Conservation (phyloP, 257 asterid species). For the Nicotiana undulata region DNA sequence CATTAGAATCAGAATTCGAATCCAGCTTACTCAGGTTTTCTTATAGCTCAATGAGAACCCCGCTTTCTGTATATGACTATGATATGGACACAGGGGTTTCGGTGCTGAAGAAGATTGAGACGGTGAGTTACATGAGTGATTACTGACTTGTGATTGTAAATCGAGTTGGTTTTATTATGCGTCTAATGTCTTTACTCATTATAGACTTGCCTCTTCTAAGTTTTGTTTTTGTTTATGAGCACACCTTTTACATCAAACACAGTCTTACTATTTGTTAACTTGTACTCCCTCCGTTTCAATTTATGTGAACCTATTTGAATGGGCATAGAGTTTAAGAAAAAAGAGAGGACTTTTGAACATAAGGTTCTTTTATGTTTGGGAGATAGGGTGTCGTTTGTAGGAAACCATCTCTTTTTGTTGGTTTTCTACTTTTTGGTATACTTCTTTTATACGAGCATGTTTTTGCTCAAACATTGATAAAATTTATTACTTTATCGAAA, state of each 20-base stretch:
- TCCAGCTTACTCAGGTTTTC: slow-evolving; percentile 68
- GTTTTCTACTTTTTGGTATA: too few relatives aligned
- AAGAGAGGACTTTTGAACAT: too few relatives aligned
- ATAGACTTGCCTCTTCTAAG: not conserved
- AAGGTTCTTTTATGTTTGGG: too few relatives aligned
- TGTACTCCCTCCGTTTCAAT: not conserved
- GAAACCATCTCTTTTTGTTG: too few relatives aligned
- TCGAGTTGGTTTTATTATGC: not conserved
- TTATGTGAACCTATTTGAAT: too few relatives aligned
- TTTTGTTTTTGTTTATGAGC: not conserved
- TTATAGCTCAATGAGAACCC: slow-evolving; percentile 81
- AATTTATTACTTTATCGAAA: too few relatives aligned
- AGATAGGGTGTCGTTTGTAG: too few relatives aligned
- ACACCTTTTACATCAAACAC: not conserved
- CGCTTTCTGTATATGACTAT: slow-evolving; percentile 81
- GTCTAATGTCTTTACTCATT: not conserved
- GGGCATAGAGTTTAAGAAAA: too few relatives aligned
- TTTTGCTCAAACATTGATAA: too few relatives aligned
- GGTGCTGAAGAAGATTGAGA: slow-evolving; percentile 76
- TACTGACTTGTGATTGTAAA: not conserved
- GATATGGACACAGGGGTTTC: slow-evolving; percentile 82
- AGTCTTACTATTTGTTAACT: not conserved
- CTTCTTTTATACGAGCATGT: too few relatives aligned
- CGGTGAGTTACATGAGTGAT: slow-evolving; percentile 35
- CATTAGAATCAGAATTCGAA: slow-evolving; percentile 59